Conservation (phyloP, 1,139 yeast genomes). For the Kluyveromyces sp. region DNA sequence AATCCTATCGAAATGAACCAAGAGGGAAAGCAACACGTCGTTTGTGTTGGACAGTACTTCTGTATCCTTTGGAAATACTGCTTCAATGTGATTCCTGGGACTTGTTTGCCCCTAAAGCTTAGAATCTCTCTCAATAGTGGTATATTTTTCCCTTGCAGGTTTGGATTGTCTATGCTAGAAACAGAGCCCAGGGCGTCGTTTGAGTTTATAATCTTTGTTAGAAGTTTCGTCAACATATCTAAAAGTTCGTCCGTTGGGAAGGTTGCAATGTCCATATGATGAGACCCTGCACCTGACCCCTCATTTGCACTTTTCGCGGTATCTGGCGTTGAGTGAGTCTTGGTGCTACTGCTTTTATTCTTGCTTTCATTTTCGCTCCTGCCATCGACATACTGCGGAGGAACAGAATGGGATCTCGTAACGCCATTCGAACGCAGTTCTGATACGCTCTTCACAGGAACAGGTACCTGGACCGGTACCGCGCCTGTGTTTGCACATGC, state of each 20-base stretch:
- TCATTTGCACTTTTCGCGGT: no score
- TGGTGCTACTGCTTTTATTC: no score
- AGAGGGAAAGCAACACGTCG: slow-evolving; percentile 81
- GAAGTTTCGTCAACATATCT: slow-evolving; percentile 73
- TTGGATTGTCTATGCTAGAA: neutral
- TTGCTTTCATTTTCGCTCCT: neutral
- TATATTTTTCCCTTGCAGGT: slow-evolving; percentile 2
- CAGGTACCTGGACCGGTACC: no score
- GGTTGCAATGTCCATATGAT: slow-evolving; percentile 71
- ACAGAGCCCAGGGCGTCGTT: slow-evolving; percentile 53
- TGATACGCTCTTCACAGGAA: neutral
- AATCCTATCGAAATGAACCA: slow-evolving; percentile 91
- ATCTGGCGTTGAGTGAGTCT: no score
- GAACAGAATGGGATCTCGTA: neutral
- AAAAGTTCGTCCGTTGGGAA: slow-evolving; percentile 77
- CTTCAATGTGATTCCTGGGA: slow-evolving; percentile 87
- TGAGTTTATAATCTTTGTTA: slow-evolving; percentile 85
- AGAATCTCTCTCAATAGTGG: slow-evolving; percentile 38
- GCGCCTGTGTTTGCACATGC: neutral
- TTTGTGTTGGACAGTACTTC: slow-evolving; percentile 97
- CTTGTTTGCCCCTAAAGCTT: slow-evolving; percentile 91
- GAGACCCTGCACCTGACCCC: slow-evolving; percentile 13
- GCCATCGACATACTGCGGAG: neutral
- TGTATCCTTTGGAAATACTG: slow-evolving; percentile 84
- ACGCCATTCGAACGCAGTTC: neutral